A percentile compares a stretch with the other conserved stretches of the same genome.
Conservation (phyloP, 2,329 filamentous ascomycete species). For the Leptographium procerum region DNA sequence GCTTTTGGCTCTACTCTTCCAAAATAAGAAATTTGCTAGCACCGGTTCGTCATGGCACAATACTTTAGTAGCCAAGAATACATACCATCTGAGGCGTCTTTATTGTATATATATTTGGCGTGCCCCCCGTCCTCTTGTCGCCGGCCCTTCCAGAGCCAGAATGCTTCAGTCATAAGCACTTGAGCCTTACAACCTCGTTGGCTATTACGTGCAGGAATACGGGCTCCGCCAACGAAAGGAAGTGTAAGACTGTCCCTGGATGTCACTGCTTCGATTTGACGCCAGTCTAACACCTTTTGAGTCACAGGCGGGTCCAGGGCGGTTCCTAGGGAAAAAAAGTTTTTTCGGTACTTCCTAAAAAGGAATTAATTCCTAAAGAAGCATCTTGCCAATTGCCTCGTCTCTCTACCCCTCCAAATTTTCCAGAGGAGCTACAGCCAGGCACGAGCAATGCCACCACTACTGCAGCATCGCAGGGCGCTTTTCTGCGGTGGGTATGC, state of each 20-base stretch:
- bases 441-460: slow-evolving; percentile 5
- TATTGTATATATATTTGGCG: too few species aligned
- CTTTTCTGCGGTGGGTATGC: slow-evolving; percentile 1
- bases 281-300: not conserved
- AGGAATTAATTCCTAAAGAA: slow-evolving; percentile 5
- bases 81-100: too few species aligned
- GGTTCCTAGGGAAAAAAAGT: not conserved
- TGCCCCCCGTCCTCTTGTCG: too few species aligned
- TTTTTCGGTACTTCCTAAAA: not conserved
- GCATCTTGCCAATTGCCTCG: not conserved
- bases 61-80: not conserved
- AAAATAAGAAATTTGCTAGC: not conserved
- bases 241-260: not conserved
- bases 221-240: not conserved
- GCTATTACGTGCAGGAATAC: not conserved
- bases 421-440: not conserved
- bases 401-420: not conserved
- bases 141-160: not conserved
- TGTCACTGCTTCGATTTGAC: not conserved
- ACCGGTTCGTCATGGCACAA: not conserved
- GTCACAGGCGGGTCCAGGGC: not conserved
- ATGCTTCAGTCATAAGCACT: too few species aligned
- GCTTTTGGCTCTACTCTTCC: not conserved
- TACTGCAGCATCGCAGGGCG: slow-evolving; percentile 1
- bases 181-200: not conserved